Conservation (phyloP, 768 basidiomycete genomes). For the Leccinum subgranulosum region DNA sequence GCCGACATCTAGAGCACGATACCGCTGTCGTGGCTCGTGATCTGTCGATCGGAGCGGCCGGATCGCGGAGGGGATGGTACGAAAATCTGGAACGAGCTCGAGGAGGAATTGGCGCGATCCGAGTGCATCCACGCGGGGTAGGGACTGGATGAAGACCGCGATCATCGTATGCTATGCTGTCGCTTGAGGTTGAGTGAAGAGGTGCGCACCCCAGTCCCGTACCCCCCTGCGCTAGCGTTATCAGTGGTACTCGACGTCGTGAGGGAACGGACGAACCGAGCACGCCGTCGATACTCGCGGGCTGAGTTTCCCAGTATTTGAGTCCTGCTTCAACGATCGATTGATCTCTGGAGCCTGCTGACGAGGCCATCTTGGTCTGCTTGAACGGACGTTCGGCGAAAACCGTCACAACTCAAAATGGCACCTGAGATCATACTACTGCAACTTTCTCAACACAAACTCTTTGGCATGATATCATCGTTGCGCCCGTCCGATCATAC, state of each 20-base stretch:
- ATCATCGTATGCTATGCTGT: background rate
- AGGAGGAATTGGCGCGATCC: constrained; percentile 88
- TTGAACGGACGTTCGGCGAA: too few relatives aligned
- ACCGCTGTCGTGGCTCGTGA: constrained; percentile 36
- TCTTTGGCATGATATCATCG: too few relatives aligned
- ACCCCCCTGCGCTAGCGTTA: constrained; percentile 38
- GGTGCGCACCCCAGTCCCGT: constrained; percentile 48
- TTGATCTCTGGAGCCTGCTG: constrained; percentile 25
- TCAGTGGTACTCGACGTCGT: constrained; percentile 17
- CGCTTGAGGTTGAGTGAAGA: background rate
- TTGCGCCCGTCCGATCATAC: too few relatives aligned
- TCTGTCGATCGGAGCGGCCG: constrained; percentile 39
- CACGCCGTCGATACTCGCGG: constrained; percentile 83
- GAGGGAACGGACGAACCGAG: constrained; percentile 48
- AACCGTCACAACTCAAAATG: too few relatives aligned
- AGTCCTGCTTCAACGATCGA: constrained; percentile 76
- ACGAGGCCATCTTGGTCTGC: background rate
- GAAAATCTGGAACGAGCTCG: constrained; percentile 75
- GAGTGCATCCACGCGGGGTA: constrained; percentile 87
- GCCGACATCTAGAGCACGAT: constrained; percentile 86
- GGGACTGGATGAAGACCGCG: constrained; percentile 46
- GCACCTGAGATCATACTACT: too few relatives aligned
- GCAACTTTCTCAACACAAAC: too few relatives aligned
- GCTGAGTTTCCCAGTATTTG: constrained; percentile 80
- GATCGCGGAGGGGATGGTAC: constrained; percentile 70